Evolutionary conservation across 345 rosid genomes (phyloP).

Genomic region (Eutrema heterophyllum): DNA sequence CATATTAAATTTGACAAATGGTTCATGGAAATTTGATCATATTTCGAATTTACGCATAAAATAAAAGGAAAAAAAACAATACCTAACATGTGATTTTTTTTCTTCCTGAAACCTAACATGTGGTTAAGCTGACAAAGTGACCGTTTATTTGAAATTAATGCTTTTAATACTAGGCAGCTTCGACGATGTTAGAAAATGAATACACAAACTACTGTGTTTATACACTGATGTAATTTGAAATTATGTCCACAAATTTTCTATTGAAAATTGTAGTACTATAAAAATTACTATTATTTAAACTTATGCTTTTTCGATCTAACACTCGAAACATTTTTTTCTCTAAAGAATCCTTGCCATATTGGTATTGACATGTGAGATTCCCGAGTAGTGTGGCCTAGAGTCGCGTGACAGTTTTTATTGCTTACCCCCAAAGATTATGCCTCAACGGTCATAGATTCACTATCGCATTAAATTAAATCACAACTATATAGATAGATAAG

Average conservation of each 20-base stretch:
- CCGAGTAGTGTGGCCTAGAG: constrained; percentile 32
- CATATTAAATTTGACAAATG: not conserved
- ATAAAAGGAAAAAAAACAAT: not conserved
- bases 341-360: constrained; percentile 21
- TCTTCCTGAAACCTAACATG: constrained; percentile 17
- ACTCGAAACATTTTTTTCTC: constrained; percentile 1
- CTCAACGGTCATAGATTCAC: constrained; percentile 31
- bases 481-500: constrained; percentile 3
- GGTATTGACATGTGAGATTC: constrained; percentile 31
- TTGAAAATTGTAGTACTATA: not conserved
- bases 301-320: constrained; percentile 1
- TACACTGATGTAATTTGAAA: not conserved
- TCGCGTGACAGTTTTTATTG: constrained; percentile 36
- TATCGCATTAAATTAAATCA: constrained; percentile 20
- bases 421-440: constrained; percentile 29
- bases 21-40: not conserved
- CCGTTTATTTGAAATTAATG: constrained; percentile 27
- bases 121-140: constrained; percentile 33
- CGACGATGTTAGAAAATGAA: constrained; percentile 9
- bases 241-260: not conserved
- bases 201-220: constrained; percentile 10
- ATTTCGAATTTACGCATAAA: not conserved
- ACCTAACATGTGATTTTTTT: constrained; percentile 14
- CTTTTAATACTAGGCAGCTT: constrained; percentile 20
- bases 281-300: not conserved